Evolutionary conservation across 2,329 filamentous ascomycete species (phyloP).

Genomic region (Sarocladium strictum): DNA sequence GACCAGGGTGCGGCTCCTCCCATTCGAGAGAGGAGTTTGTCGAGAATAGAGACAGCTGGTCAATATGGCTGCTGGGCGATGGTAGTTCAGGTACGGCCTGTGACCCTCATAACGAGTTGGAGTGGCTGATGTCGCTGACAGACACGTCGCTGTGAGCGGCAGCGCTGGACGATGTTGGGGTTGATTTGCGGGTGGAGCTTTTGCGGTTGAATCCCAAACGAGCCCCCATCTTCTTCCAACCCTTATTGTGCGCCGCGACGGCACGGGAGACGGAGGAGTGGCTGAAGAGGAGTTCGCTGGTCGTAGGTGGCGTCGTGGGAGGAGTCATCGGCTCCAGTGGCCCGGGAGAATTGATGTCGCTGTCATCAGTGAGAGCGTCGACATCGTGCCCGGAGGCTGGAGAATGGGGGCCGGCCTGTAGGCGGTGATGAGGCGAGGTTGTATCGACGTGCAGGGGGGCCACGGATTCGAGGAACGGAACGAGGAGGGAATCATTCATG

Average conservation of each 20-base stretch:
- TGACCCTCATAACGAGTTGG: slow-evolving; percentile 47
- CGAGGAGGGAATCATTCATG: slow-evolving; percentile 94
- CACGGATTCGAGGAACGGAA: slow-evolving; percentile 80
- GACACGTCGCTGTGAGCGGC: slow-evolving; percentile 28
- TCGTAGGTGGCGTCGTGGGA: slow-evolving; percentile 63
- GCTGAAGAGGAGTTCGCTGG: slow-evolving; percentile 44
- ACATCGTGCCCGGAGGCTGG: slow-evolving; percentile 42
- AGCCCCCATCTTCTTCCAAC: slow-evolving; percentile 60
- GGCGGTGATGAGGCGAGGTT: slow-evolving; percentile 26
- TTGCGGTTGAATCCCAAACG: slow-evolving; percentile 53
- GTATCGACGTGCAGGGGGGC: slow-evolving; percentile 30
- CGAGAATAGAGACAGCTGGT: slow-evolving; percentile 4
- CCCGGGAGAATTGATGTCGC: slow-evolving; percentile 51
- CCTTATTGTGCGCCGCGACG: slow-evolving; percentile 47
- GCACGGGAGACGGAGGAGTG: slow-evolving; percentile 47
- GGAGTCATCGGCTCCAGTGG: slow-evolving; percentile 64
- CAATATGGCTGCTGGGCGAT: slow-evolving; percentile 28
- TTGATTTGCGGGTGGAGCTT: slow-evolving; percentile 34
- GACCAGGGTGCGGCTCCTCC: slow-evolving; percentile 42
- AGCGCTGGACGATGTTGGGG: slow-evolving; percentile 38
- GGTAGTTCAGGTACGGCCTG: slow-evolving; percentile 44
- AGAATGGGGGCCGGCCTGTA: slow-evolving; percentile 24
- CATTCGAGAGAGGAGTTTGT: slow-evolving; percentile 20
- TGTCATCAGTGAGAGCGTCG: slow-evolving; percentile 58
- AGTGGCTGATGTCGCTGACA: slow-evolving; percentile 28